phyloP scores from a whole-genome alignment of 2,329 filamentous ascomycete genomes.

The Venturiaceae sp. region DNA sequence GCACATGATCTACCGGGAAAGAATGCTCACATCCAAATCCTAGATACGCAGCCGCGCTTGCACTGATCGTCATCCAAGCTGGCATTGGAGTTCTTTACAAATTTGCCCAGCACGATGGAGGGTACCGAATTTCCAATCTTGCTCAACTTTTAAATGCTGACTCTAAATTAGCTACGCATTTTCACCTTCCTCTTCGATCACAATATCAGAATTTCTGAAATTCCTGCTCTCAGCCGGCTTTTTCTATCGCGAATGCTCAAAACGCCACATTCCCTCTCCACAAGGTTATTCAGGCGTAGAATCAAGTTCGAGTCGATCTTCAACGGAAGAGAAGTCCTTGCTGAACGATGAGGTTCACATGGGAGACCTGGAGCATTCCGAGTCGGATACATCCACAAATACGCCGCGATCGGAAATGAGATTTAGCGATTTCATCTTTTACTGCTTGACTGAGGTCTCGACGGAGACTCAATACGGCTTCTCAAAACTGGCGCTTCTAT shows the following conservation, averaged over 20 bases:
- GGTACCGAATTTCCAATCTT: neutral
- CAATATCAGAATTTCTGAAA: conserved; percentile 24
- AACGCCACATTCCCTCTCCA: neutral
- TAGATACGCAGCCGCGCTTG: conserved; percentile 21
- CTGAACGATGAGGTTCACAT: neutral
- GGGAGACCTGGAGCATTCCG: neutral
- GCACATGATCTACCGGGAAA: too few relatives aligned
- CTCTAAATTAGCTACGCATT: conserved; percentile 17
- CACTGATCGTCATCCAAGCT: conserved; percentile 24
- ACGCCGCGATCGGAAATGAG: neutral
- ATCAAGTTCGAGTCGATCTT: neutral
- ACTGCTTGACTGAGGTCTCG: conserved; percentile 14
- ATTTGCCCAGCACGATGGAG: conserved; percentile 14
- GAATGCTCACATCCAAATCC: too few relatives aligned
- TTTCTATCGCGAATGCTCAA: conserved; percentile 18
- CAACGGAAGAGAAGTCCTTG: neutral
- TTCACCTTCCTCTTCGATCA: conserved; percentile 22
- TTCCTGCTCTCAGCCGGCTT: conserved; percentile 20
- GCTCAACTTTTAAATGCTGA: neutral
- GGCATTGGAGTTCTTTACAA: conserved; percentile 26
- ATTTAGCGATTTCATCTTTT: neutral
- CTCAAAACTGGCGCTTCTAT: conserved; percentile 22
- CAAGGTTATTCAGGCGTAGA: conserved; percentile 10
- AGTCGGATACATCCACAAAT: neutral
- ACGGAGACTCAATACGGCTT: conserved; percentile 21